These are phyloP conservation scores for Scheffersomyces quercinus DNA, from an alignment of 1,139 yeast genomes.

Conservation along the genomic window DNA sequence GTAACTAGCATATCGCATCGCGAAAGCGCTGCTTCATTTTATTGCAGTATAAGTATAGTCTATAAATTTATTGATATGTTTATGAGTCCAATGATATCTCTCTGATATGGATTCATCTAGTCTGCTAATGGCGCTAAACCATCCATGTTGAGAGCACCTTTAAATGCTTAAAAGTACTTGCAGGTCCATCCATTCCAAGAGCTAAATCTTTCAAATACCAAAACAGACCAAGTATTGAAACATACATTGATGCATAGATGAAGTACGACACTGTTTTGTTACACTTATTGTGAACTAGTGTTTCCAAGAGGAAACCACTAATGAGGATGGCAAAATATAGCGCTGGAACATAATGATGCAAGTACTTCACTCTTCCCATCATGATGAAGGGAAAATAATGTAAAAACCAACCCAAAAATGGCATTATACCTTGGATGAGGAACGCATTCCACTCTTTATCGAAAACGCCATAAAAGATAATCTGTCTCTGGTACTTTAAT, in stretches of 20 bases:
- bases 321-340: slow-evolving; percentile 34
- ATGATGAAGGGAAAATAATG: slow-evolving; percentile 33
- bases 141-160: slow-evolving; percentile 32
- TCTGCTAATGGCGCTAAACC: slow-evolving; percentile 9
- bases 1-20: no score
- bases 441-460: slow-evolving; percentile 24
- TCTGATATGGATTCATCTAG: no score
- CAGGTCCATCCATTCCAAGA: slow-evolving; percentile 37
- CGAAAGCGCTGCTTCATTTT: no score
- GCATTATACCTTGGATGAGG: slow-evolving; percentile 31
- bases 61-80: no score
- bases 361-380: slow-evolving; percentile 37
- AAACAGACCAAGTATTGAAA: slow-evolving; percentile 25
- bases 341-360: slow-evolving; percentile 41
- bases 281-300: slow-evolving; percentile 16
- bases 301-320: slow-evolving; percentile 37
- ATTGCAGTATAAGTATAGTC: no score
- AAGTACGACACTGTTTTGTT: slow-evolving; percentile 11
- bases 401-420: slow-evolving; percentile 33
- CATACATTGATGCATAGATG: slow-evolving; percentile 21
- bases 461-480: slow-evolving; percentile 12
- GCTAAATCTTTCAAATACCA: slow-evolving; percentile 31
- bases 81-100: no score
- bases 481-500: slow-evolving; percentile 37
- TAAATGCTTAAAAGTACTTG: slow-evolving; percentile 22